Base-by-base conservation (phyloP, 805 yeast genomes). In the Metschnikowia shivogae region DNA sequence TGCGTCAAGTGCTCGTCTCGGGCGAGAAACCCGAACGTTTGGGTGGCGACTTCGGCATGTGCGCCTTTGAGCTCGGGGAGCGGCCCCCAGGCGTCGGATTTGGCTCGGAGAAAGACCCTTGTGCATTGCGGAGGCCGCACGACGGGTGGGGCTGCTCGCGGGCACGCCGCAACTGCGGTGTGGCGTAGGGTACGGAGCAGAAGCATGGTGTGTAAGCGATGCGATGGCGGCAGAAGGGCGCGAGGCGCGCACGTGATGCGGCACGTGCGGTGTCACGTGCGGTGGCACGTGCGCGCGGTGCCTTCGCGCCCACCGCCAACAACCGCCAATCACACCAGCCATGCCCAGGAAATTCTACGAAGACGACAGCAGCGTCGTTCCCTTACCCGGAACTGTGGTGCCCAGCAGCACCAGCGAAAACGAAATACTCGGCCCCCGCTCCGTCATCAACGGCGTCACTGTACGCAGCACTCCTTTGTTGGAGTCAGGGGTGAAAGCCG, bases 371-470 rank as follows among this genome's bases (percentile, higher is more conserved):
- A 54, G 63, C 8, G 67, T 71, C 14, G 67, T 67, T 2, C 78
- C 80, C 2, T 58, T 75, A 14, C 81, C 82, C 26, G 82, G 82
- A 3, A 74, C 80, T 0, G 60, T 67, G 1, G 62, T 66, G 6
- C 69, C 78, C 22, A 74, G 77, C 11, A 53, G 74, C 1, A 68
- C 65, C 6, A 47, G 70, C 11, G 73, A 77, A 50, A 53, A 72
- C 9, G 70, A 72, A 44, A 49, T 68, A 0, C 58, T 77, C 49
- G 80, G 79, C 8, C 72, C 78, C 34, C 72, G 72, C 54, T 61
- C 68, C 44, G 56, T 76, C 19, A 71, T 81, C 39, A 76, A 77
- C 52, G 87, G 86, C 11, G 73, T 77, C 19, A 70, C 81, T 0
- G 74, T 81, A 34, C 76, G 82, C 39, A 73, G 84, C 2, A 72